Conservation (phyloP, 139 green algal species). For the Volvox africanus region DNA sequence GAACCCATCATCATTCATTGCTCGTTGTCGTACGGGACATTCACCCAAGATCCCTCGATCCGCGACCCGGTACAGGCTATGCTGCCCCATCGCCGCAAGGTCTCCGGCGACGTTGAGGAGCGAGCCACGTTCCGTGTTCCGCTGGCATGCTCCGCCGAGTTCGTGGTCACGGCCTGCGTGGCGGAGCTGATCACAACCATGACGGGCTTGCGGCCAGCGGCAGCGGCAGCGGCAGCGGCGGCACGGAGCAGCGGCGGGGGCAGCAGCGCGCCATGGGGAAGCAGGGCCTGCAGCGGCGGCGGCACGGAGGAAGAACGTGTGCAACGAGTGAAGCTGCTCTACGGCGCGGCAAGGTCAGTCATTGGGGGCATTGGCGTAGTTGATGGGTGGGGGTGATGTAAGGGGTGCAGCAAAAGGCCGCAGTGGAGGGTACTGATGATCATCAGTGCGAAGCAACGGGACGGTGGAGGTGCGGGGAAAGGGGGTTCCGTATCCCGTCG, state of each 20-base stretch:
- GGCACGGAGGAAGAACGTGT: background rate
- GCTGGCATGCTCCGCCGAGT: constrained; percentile 4
- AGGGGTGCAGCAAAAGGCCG: no score
- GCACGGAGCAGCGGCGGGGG: background rate
- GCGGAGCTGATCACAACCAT: constrained; percentile 30
- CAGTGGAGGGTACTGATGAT: no score
- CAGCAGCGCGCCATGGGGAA: background rate
- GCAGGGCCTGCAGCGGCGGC: background rate
- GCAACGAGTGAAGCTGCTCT: constrained; percentile 28
- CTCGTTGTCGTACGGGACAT: no score
- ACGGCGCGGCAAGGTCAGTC: constrained; percentile 17
- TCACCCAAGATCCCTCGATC: no score
- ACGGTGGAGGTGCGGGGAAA: no score
- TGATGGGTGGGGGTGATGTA: no score
- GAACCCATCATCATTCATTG: no score
- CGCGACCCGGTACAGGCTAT: background rate
- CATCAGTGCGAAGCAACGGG: no score
- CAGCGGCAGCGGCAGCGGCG: constrained; percentile 5
- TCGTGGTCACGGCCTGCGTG: background rate
- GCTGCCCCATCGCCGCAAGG: constrained; percentile 10
- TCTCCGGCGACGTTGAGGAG: background rate
- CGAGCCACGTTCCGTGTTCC: background rate
- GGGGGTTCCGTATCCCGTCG: no score
- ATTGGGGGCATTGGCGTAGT: no score
- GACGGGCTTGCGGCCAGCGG: background rate